Evolutionary conservation across 352 stramenopile genomes (phyloP).

Genomic region (Phytophthora crassamura): DNA sequence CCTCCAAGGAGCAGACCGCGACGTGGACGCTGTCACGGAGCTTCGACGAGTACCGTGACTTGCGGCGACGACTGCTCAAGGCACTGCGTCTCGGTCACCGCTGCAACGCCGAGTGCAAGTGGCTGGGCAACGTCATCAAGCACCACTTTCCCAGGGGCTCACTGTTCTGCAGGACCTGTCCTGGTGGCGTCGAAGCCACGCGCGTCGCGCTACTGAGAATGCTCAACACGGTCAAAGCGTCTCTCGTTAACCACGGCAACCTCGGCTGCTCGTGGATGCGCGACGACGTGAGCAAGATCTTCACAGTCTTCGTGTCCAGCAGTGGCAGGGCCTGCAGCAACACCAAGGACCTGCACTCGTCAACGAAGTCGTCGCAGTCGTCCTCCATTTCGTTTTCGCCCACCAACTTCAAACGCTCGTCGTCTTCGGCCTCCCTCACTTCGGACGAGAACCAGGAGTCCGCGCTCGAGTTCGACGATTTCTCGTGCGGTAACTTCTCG

Average conservation of each 20-base stretch:
- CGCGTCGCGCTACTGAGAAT: slow-evolving; percentile 37
- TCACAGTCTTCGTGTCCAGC: slow-evolving; percentile 35
- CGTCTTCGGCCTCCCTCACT: slow-evolving; percentile 22
- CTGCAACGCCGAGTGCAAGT: slow-evolving; percentile 67
- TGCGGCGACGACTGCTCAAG: slow-evolving; percentile 50
- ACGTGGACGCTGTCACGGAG: slow-evolving; percentile 38
- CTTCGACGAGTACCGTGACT: slow-evolving; percentile 51
- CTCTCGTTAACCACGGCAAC: slow-evolving; percentile 45
- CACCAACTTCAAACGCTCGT: slow-evolving; percentile 22
- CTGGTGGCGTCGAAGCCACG: slow-evolving; percentile 34
- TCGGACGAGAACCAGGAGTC: slow-evolving; percentile 33
- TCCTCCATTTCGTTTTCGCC: slow-evolving; percentile 21
- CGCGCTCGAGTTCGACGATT: slow-evolving; percentile 28
- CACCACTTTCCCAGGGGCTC: slow-evolving; percentile 57
- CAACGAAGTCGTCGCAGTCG: slow-evolving; percentile 17
- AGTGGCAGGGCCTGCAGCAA: slow-evolving; percentile 1
- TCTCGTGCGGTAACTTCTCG: slow-evolving; percentile 24
- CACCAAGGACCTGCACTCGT: slow-evolving; percentile 14
- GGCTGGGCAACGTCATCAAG: slow-evolving; percentile 61
- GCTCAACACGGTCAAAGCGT: slow-evolving; percentile 44
- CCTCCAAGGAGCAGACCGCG: slow-evolving; percentile 28
- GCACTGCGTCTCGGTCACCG: slow-evolving; percentile 54
- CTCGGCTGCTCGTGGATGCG: slow-evolving; percentile 38
- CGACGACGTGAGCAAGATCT: slow-evolving; percentile 39
- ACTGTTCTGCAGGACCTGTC: slow-evolving; percentile 41